Conservation (phyloP, 2,329 filamentous ascomycete species). For the Esteya vermicola region DNA sequence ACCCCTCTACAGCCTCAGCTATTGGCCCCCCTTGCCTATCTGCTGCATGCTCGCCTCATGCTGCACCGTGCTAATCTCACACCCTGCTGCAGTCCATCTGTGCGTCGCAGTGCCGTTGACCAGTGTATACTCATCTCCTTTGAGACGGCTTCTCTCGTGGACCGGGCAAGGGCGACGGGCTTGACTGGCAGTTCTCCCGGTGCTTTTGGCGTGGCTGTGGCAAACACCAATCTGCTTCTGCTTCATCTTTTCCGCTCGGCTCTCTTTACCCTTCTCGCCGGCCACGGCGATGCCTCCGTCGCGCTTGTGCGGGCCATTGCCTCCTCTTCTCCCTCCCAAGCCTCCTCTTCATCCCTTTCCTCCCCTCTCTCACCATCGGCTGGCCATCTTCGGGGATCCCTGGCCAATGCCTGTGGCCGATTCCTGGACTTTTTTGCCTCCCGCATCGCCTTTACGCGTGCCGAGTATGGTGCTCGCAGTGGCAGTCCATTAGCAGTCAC, state of each 20-base stretch:
- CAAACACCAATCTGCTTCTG: conserved; percentile 41
- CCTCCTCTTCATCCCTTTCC: too few species aligned
- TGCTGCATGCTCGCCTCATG: conserved; percentile 72
- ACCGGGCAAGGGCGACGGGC: conserved; percentile 47
- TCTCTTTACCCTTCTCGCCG: conserved; percentile 63
- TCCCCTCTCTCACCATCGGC: too few species aligned
- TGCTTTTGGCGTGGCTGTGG: conserved; percentile 36
- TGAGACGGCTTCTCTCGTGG: conserved; percentile 66
- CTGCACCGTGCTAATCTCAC: conserved; percentile 82
- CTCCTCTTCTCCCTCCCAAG: too few species aligned
- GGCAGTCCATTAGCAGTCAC: conserved; percentile 7
- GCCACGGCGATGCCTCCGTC: conserved; percentile 57
- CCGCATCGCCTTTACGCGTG: conserved; percentile 41
- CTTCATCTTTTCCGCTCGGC: conserved; percentile 79
- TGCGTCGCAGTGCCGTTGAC: conserved; percentile 58
- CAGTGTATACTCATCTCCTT: conserved; percentile 60
- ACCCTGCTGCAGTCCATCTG: conserved; percentile 50
- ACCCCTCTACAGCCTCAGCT: conserved; percentile 57
- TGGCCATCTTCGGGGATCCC: too few species aligned
- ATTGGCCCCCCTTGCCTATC: conserved; percentile 59
- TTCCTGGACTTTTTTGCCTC: conserved; percentile 72
- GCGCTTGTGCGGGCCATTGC: conserved; percentile 54
- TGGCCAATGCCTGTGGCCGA: conserved; percentile 51
- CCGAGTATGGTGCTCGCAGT: conserved; percentile 20
- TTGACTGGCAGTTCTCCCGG: conserved; percentile 29